Evolutionary conservation across 495 filamentous ascomycete species (phyloP), one percentile per base, ranked within the genome.

Genomic region (Xylaria flabelliformis): DNA sequence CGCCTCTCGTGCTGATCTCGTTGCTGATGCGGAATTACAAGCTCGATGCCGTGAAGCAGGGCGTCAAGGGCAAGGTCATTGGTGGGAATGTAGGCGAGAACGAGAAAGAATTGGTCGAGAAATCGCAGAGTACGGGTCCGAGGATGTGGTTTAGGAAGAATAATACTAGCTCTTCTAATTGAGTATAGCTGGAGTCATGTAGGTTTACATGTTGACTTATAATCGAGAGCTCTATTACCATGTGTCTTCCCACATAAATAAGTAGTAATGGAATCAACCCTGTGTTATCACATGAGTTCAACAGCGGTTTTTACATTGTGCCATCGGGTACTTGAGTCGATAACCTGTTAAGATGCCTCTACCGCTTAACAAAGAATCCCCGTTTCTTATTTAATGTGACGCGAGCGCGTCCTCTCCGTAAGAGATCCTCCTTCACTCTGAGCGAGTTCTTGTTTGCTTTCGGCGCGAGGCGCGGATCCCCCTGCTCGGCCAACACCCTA

Each of bases 21-120:
- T 77, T 85, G 66, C 50, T 82, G 46, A 77, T 87, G 67, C 84
- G 83, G 70, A 82, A 84, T 64, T 85, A 89, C 65, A 81, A 86
- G 63, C 80, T 84, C 24, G 82, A 86, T 29, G 61, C 32, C 1
- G 56, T 71, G 0, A 34, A 64, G 36, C 41, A 71, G 24, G 48
- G 61, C 2, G 69, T 71, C 6, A 64, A 64, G 59, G 69, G 59
- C 1, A 64, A 71, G 15, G 69, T 71, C 32, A 26, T 71, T 13
- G 70, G 62, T 17, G 70, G 55, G 41, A 42, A 59, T 3, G 61
- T 58, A 2, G 13, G 17, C 21, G 53, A 7, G 19, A 32, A 42
- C 8, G 53, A 61, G 48, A 19, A 39, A n/a, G 58, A 36, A 42
- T 7, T 19, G 34, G 51, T 41, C n/a, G 39, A 21, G 6, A 24